These are phyloP conservation scores for Blastobotrys ciferrii DNA, from an alignment of 1,139 yeast genomes.

Conservation along the genomic window DNA sequence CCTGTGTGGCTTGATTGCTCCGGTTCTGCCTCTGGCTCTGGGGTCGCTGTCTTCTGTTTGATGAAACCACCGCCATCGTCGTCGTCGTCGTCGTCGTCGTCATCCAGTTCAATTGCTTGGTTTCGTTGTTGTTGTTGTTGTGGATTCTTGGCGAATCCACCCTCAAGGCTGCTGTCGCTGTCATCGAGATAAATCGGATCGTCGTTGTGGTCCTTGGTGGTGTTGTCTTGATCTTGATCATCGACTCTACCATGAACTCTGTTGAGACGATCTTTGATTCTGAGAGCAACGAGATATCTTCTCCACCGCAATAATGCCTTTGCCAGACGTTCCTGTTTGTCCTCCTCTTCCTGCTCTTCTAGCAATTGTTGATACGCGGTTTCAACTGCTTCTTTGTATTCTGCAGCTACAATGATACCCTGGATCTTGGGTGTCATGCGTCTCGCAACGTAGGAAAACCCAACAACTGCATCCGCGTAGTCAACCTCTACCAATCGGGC, in stretches of 20 bases:
- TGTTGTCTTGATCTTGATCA: conserved; percentile 6
- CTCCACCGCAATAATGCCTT: conserved; percentile 73
- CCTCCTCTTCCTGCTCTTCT: conserved; percentile 53
- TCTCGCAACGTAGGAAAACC: conserved; percentile 63
- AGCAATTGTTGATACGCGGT: conserved; percentile 54
- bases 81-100: conserved; percentile 11
- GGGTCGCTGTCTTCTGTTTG: conserved; percentile 4
- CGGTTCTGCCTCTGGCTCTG: background rate
- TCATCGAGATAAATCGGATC: background rate
- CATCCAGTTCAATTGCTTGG: conserved; percentile 2
- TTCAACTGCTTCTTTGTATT: conserved; percentile 63
- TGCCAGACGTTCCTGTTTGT: conserved; percentile 45
- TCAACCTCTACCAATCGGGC: conserved; percentile 70
- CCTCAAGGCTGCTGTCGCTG: conserved; percentile 3
- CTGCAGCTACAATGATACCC: conserved; percentile 72
- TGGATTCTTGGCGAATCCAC: conserved; percentile 1
- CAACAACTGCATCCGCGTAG: conserved; percentile 83
- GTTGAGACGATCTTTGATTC: conserved; percentile 68
- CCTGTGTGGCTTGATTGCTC: no score
- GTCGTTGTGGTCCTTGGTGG: background rate
- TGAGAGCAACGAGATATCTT: conserved; percentile 62
- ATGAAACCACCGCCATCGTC: conserved; percentile 2
- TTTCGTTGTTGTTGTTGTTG: no score
- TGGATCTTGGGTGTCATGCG: conserved; percentile 63
- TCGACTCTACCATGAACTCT: conserved; percentile 60